Evolutionary conservation across 208 protist genomes (phyloP), one percentile per base, ranked within the genome.

Genomic region (Acanthamoeba royreba): DNA sequence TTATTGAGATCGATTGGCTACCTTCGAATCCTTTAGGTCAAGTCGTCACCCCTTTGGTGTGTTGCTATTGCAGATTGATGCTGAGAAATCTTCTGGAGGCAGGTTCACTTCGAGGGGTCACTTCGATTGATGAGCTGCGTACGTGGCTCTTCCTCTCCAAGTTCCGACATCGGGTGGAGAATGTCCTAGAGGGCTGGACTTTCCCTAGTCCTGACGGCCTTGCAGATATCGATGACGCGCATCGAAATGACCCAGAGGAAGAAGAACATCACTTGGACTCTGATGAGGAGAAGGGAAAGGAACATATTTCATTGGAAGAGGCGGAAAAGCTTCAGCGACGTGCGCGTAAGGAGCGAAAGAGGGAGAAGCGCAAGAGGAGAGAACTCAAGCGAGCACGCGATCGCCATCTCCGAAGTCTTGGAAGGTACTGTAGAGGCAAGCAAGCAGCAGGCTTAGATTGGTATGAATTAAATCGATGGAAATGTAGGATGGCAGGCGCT

Each of bases 71-170:
- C 11, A n/a, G 17, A 22, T 66, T 25, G 4, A 25, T 90, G n/a
- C n/a, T n/a, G n/a, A n/a, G n/a, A n/a, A n/a, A n/a, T n/a, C n/a
- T n/a, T n/a, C n/a, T n/a, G n/a, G n/a, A n/a, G n/a, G n/a, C 85
- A 92, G 85, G 55, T n/a, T 38, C 31, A 15, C 43, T 85, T 35
- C 55, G 33, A 19, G 55, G 45, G 35, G 55, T 63, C 85, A 53
- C 85, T 28, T 72, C 40, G 13, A 92, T 92, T 43, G 85, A 92
- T 28, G 85, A 92, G 35, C 85, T 92, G 13, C 85, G 85, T 25
- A 92, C 85, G 15, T 92, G 85, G 53, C 85, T 92, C 85, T 92
- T 92, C 38, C 58, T 92, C n/a, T 63, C 85, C 4, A 92, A 92
- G 52, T 92, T 92, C 52, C 63, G 55, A 25, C 85, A 92, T 46